A percentile compares a stretch with the other conserved stretches of the same genome.
Conservation (phyloP, 192 early-diverging fungal genomes). For the Backusella sp. region DNA sequence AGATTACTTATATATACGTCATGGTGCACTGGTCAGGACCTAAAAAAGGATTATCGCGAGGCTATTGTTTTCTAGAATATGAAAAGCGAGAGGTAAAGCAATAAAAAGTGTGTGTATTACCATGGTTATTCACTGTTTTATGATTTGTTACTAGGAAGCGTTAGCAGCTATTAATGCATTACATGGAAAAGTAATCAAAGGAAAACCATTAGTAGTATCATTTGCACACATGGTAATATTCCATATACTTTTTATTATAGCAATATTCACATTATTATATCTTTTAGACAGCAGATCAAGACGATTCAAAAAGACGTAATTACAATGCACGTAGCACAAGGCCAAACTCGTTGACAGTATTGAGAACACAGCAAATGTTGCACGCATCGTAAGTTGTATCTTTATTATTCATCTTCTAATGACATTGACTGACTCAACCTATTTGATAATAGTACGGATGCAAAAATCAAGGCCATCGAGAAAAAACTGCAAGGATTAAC, state of each 20-base stretch:
- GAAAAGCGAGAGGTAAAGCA: slow-evolving; percentile 39
- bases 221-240: slow-evolving; percentile 51
- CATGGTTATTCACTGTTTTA: background rate
- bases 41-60: slow-evolving; percentile 61
- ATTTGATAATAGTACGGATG: slow-evolving; percentile 42
- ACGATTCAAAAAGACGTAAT: slow-evolving; percentile 41
- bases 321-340: slow-evolving; percentile 26
- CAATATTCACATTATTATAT: background rate
- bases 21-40: slow-evolving; percentile 68
- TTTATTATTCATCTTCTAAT: background rate
- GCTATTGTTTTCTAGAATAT: slow-evolving; percentile 73
- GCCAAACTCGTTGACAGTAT: slow-evolving; percentile 43
- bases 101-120: background rate
- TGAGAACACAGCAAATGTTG: slow-evolving; percentile 46
- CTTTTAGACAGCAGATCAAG: slow-evolving; percentile 36
- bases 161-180: slow-evolving; percentile 51
- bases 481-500: slow-evolving; percentile 57
- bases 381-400: slow-evolving; percentile 36
- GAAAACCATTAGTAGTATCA: slow-evolving; percentile 59
- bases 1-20: slow-evolving; percentile 63
- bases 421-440: background rate
- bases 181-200: slow-evolving; percentile 53
- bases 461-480: slow-evolving; percentile 68
- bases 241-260: background rate
- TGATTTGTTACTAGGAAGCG: slow-evolving; percentile 40